Percentiles rank a stretch among this genome's conserved stretches.
Conservation (phyloP, 495 filamentous ascomycete species). For the Aspergillus steynii region DNA sequence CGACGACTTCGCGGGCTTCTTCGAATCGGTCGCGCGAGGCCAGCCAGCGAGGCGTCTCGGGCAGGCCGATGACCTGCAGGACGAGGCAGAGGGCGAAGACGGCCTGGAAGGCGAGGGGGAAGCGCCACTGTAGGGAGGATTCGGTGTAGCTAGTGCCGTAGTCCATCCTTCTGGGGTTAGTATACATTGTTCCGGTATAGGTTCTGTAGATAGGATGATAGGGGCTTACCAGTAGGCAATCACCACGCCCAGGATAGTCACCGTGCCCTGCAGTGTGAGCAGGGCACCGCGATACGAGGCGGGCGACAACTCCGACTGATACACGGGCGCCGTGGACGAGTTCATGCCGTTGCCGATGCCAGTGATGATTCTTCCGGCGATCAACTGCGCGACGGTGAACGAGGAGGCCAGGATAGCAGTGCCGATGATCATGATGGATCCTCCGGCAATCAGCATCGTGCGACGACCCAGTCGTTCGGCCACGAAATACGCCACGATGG, state of each 20-base stretch:
- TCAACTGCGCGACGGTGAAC: conserved; percentile 47
- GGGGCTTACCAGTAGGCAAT: conserved; percentile 39
- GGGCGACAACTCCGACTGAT: conserved; percentile 57
- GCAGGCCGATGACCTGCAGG: conserved; percentile 60
- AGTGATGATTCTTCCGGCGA: conserved; percentile 49
- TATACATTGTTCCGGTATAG: neutral
- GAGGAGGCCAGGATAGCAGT: conserved; percentile 46
- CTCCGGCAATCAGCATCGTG: conserved; percentile 42
- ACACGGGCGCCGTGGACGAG: conserved; percentile 52
- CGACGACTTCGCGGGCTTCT: conserved; percentile 40
- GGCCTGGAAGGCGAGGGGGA: conserved; percentile 60
- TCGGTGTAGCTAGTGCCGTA: conserved; percentile 55
- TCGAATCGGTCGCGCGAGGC: conserved; percentile 51
- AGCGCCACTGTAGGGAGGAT: conserved; percentile 52
- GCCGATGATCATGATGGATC: conserved; percentile 43
- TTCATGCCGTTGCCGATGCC: conserved; percentile 55
- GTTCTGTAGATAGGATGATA: neutral
- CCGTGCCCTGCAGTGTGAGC: conserved; percentile 48
- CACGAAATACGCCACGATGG: conserved; percentile 40
- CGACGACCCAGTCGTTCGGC: conserved; percentile 45
- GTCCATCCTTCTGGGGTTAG: conserved; percentile 46
- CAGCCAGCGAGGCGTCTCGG: conserved; percentile 61
- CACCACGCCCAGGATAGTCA: conserved; percentile 43
- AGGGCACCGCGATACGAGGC: conserved; percentile 61
- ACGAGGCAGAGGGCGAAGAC: conserved; percentile 57